Evolutionary conservation across 192 early-diverging fungal species (phyloP).

Genomic region (Geosiphon pyriformis): DNA sequence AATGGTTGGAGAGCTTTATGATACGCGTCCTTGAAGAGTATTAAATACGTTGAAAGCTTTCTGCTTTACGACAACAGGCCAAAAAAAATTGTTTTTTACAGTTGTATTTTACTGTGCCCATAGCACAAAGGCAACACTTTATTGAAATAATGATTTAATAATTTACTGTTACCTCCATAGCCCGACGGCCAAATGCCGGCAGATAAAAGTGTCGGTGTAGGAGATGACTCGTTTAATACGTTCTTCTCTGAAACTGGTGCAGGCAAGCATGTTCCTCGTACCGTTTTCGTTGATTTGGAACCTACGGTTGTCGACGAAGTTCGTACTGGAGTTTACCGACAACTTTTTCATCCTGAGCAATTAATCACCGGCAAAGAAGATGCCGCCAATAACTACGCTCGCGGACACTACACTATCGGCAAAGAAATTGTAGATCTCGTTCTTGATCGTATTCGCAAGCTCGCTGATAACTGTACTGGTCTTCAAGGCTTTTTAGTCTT

Average conservation of each 20-base stretch:
- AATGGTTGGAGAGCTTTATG: no score
- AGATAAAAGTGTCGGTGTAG: conserved; percentile 70
- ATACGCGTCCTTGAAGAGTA: no score
- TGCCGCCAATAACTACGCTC: conserved; percentile 99
- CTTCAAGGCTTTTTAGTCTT: conserved; percentile 99
- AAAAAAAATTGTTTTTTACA: no score
- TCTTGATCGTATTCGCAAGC: conserved; percentile 94
- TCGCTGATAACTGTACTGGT: conserved; percentile 96
- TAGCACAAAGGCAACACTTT: no score
- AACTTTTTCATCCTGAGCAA: conserved; percentile 79
- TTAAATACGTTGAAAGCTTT: no score
- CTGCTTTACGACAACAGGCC: no score
- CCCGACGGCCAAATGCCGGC: conserved; percentile 36
- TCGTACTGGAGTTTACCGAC: conserved; percentile 96
- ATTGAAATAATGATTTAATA: no score
- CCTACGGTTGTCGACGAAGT: conserved; percentile 98
- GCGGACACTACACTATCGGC: conserved; percentile 99
- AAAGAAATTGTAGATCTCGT: conserved; percentile 98
- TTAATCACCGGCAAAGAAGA: conserved; percentile 99
- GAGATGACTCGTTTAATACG: conserved; percentile 93
- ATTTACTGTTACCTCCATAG: neutral
- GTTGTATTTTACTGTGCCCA: no score
- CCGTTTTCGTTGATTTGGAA: conserved; percentile 97
- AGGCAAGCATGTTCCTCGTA: conserved; percentile 99
- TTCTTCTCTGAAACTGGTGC: conserved; percentile 99